A percentile compares a stretch with the other conserved stretches of the same genome.
These are phyloP conservation scores for Euphorbia corollata DNA, from an alignment of 441 rosid species.

Conservation along the genomic window DNA sequence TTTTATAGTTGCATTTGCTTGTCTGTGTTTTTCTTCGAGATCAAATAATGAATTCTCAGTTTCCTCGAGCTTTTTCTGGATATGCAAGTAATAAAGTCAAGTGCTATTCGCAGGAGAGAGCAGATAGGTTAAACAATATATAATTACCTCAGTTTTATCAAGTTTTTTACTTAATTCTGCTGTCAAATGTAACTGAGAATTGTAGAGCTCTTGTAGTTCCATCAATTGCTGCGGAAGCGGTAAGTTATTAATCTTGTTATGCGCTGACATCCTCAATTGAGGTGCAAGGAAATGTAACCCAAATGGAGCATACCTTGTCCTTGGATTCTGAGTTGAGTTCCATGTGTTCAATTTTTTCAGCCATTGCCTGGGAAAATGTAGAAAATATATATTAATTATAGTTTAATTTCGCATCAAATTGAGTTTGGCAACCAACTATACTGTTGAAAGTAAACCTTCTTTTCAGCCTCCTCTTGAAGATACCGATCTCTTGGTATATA, in stretches of 20 bases:
- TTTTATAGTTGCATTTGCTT: constrained; percentile 82
- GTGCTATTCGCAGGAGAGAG: constrained; percentile 4
- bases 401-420: constrained; percentile 12
- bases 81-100: constrained; percentile 20
- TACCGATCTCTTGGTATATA: constrained; percentile 91
- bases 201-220: constrained; percentile 81
- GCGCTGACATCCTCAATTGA: constrained; percentile 12
- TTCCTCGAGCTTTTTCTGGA: constrained; percentile 74
- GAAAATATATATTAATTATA: constrained; percentile 14
- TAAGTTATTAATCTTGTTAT: constrained; percentile 9
- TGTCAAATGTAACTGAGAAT: constrained; percentile 61
- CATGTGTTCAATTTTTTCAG: constrained; percentile 92
- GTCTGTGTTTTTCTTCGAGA: constrained; percentile 86
- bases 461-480: constrained; percentile 90
- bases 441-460: constrained; percentile 50
- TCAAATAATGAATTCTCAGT: constrained; percentile 69
- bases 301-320: constrained; percentile 50
- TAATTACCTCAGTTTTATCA: constrained; percentile 64
- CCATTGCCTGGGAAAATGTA: constrained; percentile 62
- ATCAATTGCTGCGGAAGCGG: constrained; percentile 49
- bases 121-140: background rate
- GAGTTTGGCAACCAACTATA: constrained; percentile 6
- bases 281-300: constrained; percentile 6
- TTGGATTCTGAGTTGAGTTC: constrained; percentile 77
- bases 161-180: constrained; percentile 66